Percentiles rank a stretch among this genome's conserved stretches.
Evolutionary conservation across 192 early-diverging fungal genomes (phyloP).

Genomic region (Dispira simplex): DNA sequence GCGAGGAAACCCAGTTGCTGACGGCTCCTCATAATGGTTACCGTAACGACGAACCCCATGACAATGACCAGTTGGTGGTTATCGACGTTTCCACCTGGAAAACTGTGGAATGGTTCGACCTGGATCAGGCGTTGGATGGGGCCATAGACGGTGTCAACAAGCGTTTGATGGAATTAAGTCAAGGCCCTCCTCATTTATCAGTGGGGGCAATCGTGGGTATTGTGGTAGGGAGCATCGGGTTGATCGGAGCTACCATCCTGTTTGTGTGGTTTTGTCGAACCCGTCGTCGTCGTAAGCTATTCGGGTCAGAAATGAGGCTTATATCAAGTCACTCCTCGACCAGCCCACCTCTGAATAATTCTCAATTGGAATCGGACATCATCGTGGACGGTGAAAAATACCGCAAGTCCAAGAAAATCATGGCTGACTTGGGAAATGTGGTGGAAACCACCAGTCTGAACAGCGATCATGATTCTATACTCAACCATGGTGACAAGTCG

Average conservation of each 20-base stretch:
- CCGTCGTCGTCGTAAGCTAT: background rate
- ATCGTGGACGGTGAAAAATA: no score
- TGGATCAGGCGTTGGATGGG: background rate
- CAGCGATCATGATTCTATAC: no score
- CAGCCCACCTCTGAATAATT: no score
- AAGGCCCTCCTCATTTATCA: background rate
- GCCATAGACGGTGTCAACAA: background rate
- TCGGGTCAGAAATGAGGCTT: no score
- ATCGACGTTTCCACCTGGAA: slow-evolving; percentile 6
- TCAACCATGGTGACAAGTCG: no score
- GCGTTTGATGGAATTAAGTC: background rate
- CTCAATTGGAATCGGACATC: no score
- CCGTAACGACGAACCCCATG: slow-evolving; percentile 8
- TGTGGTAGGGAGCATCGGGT: background rate
- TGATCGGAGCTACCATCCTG: background rate
- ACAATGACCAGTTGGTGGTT: slow-evolving; percentile 6
- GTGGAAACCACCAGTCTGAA: no score
- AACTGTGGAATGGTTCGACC: slow-evolving; percentile 8
- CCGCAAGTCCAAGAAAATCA: no score
- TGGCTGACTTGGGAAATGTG: no score
- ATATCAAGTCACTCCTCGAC: no score
- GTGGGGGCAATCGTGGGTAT: slow-evolving; percentile 11
- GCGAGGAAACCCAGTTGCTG: background rate
- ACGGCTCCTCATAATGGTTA: background rate
- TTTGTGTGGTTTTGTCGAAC: background rate